phyloP scores from a whole-genome alignment of 2,329 filamentous ascomycete species.

The Apiospora malaysiana region DNA sequence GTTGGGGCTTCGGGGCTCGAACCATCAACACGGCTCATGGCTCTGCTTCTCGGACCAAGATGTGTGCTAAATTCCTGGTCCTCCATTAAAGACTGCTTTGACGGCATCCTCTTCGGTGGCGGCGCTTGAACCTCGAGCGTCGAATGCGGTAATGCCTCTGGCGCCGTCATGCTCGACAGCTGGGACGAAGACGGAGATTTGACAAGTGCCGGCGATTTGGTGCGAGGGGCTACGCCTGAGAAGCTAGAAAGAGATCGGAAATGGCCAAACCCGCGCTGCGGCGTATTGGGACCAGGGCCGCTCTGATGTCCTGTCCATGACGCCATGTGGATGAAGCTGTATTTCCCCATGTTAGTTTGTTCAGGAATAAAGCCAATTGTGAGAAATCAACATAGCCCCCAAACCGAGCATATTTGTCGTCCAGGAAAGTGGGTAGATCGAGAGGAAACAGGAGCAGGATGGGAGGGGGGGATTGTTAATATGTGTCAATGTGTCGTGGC shows the following conservation, averaged over 20 bases:
- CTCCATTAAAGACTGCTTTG: conserved; percentile 50
- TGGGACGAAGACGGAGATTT: conserved; percentile 41
- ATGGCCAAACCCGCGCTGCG: conserved; percentile 52
- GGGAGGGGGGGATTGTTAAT: neutral
- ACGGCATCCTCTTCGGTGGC: conserved; percentile 41
- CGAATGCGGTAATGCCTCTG: neutral
- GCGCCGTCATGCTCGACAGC: conserved; percentile 43
- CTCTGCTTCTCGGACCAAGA: conserved; percentile 66
- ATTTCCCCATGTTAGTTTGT: conserved; percentile 30
- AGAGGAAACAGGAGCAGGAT: neutral
- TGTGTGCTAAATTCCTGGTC: conserved; percentile 72
- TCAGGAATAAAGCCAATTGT: neutral
- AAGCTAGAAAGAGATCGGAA: conserved; percentile 61
- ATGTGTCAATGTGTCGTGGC: neutral
- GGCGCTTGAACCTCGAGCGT: conserved; percentile 30
- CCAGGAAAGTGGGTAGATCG: neutral
- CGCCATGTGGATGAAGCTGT: conserved; percentile 60
- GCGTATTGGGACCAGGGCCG: conserved; percentile 29
- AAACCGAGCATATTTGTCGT: no score
- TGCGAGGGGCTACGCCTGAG: conserved; percentile 45
- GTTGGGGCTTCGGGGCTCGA: conserved; percentile 41
- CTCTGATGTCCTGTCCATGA: conserved; percentile 56
- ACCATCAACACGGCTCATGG: conserved; percentile 50
- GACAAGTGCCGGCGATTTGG: conserved; percentile 41
- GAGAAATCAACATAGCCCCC: neutral